A percentile compares a stretch with the other conserved stretches of the same genome.
Conservation (phyloP, 768 basidiomycete species). For the Artomyces pyxidatus region DNA sequence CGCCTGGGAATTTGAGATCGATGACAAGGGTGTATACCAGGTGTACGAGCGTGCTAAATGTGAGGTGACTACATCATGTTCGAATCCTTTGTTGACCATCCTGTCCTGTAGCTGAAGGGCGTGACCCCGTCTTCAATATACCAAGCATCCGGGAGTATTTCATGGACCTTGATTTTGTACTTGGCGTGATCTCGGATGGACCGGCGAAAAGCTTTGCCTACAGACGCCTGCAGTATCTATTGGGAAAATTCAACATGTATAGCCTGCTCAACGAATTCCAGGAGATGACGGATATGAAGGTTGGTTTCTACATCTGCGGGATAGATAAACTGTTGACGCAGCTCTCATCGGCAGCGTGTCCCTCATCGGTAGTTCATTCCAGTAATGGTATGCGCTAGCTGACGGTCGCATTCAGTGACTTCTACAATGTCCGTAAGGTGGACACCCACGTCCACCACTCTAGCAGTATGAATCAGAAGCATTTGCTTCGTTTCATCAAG, state of each 20-base stretch:
- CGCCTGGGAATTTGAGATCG: constrained; percentile 58
- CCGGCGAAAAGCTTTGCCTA: constrained; percentile 96
- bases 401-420: constrained; percentile 57
- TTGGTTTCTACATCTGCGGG: constrained; percentile 27
- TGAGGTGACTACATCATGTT: constrained; percentile 10
- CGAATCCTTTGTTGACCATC: not conserved
- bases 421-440: constrained; percentile 97
- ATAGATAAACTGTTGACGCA: not conserved
- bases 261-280: constrained; percentile 86
- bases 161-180: constrained; percentile 86
- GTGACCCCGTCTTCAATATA: constrained; percentile 62
- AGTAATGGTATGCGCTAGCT: not conserved
- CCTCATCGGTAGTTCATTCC: constrained; percentile 60
- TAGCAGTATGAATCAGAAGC: constrained; percentile 99
- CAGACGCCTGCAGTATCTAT: constrained; percentile 81
- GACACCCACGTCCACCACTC: constrained; percentile 99
- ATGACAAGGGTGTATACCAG: constrained; percentile 87
- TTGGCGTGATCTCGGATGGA: constrained; percentile 88
- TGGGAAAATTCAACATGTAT: constrained; percentile 93
- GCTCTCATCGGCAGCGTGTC: constrained; percentile 44
- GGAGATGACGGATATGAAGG: constrained; percentile 96
- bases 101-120: constrained; percentile 21
- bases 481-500: constrained; percentile 96
- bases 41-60: constrained; percentile 50
- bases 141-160: constrained; percentile 93